Evolutionary conservation across 2,329 filamentous ascomycete species (phyloP), one percentile per base, ranked within the genome.

Genomic region (Exophiala alcalophila): DNA sequence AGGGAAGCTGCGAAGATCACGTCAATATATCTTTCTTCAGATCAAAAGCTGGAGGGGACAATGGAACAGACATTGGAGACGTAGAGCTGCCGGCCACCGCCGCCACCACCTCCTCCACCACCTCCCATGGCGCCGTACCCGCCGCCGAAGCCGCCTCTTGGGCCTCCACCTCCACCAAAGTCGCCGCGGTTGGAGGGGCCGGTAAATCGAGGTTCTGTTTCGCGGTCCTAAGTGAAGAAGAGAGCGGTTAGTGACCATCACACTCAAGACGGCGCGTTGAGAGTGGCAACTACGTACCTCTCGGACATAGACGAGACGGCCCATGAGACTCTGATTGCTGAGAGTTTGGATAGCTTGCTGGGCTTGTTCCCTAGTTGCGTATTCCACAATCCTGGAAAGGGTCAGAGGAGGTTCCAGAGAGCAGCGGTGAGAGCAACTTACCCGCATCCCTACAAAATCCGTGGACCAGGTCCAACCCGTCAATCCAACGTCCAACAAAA

Each of bases 241-340:
- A 19, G n/a, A 12, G 31, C 14, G 27, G 32, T 42, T 28, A 46
- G 27, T 16, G 24, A 16, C 9, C 5, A n/a, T n/a, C n/a, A n/a
- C n/a, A n/a, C n/a, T n/a, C n/a, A n/a, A n/a, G n/a, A n/a, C n/a
- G n/a, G n/a, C n/a, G n/a, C n/a, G 35, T 8, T 10, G 29, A 31
- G 8, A 26, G 12, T 11, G 24, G 40, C 12, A 38, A 32, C 5
- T 27, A 23, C 64, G 50, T 77, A 94, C 90, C 79, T 98, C 92
- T 71, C 92, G 86, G 67, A 98, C 92, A 68, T 98, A 98, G 66
- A 98, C 89, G 60, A 98, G 84, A 68, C 92, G 84, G 48, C 92
- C 92, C 91, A 97, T 97, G 50, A 98, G 77, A 67, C 94, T 96
- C 71, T 96, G 91, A 75, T 98, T 98, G 80, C 90, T 96, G 71